Evolutionary conservation across 441 rosid genomes (phyloP).

Genomic region (Gossypium trilobum): DNA sequence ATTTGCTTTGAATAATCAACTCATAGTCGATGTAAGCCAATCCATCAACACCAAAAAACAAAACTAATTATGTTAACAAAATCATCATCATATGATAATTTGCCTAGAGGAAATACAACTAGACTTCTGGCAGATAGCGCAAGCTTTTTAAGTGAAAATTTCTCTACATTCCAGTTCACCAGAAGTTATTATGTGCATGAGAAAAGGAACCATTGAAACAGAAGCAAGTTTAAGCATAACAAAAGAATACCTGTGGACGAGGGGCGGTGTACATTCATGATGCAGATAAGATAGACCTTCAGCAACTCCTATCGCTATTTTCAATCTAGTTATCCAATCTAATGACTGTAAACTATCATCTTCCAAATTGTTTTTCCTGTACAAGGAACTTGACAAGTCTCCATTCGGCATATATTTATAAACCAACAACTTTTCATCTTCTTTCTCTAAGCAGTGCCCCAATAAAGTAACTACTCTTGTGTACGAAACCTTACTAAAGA

Average conservation of each 20-base stretch:
- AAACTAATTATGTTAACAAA: not conserved
- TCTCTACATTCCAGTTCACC: not conserved
- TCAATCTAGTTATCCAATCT: constrained; percentile 97
- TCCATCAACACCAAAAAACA: not conserved
- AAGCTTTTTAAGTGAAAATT: not conserved
- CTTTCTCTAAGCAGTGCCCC: constrained; percentile 79
- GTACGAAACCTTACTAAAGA: constrained; percentile 60
- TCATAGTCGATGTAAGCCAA: not conserved
- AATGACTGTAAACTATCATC: constrained; percentile 66
- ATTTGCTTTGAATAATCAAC: not conserved
- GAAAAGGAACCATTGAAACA: not conserved
- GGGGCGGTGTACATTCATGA: constrained; percentile 81
- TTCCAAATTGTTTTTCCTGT: constrained; percentile 40
- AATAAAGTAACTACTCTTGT: constrained; percentile 65
- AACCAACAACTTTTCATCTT: constrained; percentile 66
- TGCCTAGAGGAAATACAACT: not conserved
- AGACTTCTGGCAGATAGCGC: not conserved
- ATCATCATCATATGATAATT: not conserved
- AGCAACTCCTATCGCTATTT: constrained; percentile 88
- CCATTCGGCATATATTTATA: constrained; percentile 83
- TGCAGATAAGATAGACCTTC: constrained; percentile 78
- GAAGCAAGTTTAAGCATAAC: constrained; percentile 2
- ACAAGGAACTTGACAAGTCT: constrained; percentile 74
- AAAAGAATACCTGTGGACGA: constrained; percentile 77
- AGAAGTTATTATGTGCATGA: not conserved